Percentiles rank a stretch among this genome's conserved stretches.
Evolutionary conservation across 2,329 filamentous ascomycete genomes (phyloP).

Genomic region (Aspergillus fijiensis): DNA sequence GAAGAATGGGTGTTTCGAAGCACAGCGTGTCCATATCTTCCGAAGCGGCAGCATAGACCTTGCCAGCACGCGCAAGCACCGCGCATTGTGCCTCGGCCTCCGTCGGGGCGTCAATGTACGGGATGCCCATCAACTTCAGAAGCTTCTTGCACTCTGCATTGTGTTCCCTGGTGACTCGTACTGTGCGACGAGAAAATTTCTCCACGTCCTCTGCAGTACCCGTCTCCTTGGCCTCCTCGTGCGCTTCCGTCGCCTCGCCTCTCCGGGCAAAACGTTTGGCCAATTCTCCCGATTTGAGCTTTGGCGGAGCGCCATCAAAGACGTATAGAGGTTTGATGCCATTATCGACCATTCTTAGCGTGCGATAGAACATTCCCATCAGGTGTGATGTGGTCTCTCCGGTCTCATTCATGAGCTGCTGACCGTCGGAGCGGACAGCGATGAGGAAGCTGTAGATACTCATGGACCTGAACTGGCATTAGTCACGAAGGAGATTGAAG

Average conservation of each 20-base stretch:
- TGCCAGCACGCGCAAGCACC: constrained; percentile 80
- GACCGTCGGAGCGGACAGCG: constrained; percentile 92
- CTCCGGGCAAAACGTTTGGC: constrained; percentile 96
- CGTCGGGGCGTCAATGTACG: constrained; percentile 91
- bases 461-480: constrained; percentile 69
- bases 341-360: constrained; percentile 95
- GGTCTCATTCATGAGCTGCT: constrained; percentile 91
- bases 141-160: constrained; percentile 91
- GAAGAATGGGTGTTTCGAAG: constrained; percentile 85
- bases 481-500: constrained; percentile 11
- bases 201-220: constrained; percentile 97
- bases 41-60: constrained; percentile 93
- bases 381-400: constrained; percentile 97
- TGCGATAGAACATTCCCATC: constrained; percentile 99
- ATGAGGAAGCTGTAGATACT: constrained; percentile 98
- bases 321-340: constrained; percentile 98
- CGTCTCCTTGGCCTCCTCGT: constrained; percentile 95
- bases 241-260: constrained; percentile 81
- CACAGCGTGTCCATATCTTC: constrained; percentile 99
- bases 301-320: constrained; percentile 94
- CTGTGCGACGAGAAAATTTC: constrained; percentile 91
- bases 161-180: constrained; percentile 93
- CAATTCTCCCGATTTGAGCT: constrained; percentile 94
- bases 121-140: constrained; percentile 92
- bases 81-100: constrained; percentile 98